phyloP scores from a whole-genome alignment of 2,329 filamentous ascomycete species.

The Thyridium curvatum region DNA sequence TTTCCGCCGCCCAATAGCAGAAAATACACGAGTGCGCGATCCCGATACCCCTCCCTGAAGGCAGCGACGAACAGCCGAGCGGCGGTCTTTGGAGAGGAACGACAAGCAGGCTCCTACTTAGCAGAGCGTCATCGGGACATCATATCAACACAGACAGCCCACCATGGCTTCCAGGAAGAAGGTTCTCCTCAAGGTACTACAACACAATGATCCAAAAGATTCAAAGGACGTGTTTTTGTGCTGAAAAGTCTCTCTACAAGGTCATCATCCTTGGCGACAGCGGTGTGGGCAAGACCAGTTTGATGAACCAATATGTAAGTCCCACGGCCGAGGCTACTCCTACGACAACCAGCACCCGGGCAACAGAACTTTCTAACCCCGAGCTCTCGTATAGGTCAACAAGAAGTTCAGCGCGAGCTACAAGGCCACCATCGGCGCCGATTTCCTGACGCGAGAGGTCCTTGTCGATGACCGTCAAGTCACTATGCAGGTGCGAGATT shows the following conservation, averaged over 20 bases:
- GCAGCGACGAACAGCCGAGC: too few species aligned
- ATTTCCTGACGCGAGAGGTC: slow-evolving; percentile 97
- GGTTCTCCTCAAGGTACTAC: slow-evolving; percentile 75
- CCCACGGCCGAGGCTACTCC: background rate
- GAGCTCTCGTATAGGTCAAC: slow-evolving; percentile 68
- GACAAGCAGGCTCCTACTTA: too few species aligned
- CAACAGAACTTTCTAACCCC: background rate
- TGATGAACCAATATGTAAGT: slow-evolving; percentile 99
- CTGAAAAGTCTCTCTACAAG: slow-evolving; percentile 38
- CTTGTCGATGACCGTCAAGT: slow-evolving; percentile 94
- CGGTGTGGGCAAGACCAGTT: slow-evolving; percentile 96
- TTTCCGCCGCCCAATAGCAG: too few species aligned
- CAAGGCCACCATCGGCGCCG: slow-evolving; percentile 98
- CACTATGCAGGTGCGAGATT: slow-evolving; percentile 67
- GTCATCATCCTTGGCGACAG: slow-evolving; percentile 99
- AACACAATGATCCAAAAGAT: slow-evolving; percentile 1
- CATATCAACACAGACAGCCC: slow-evolving; percentile 11
- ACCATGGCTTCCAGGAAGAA: slow-evolving; percentile 80
- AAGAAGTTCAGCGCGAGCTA: slow-evolving; percentile 99
- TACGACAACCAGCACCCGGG: slow-evolving; percentile 7
- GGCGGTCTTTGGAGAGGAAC: too few species aligned
- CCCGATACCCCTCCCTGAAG: too few species aligned
- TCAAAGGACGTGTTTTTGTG: slow-evolving; percentile 4
- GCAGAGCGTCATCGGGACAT: slow-evolving; percentile 7
- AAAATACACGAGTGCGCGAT: too few species aligned